Evolutionary conservation across 2,329 filamentous ascomycete genomes (phyloP), one percentile per base, ranked within the genome.

Genomic region (Proliferodiscus dingleyae): DNA sequence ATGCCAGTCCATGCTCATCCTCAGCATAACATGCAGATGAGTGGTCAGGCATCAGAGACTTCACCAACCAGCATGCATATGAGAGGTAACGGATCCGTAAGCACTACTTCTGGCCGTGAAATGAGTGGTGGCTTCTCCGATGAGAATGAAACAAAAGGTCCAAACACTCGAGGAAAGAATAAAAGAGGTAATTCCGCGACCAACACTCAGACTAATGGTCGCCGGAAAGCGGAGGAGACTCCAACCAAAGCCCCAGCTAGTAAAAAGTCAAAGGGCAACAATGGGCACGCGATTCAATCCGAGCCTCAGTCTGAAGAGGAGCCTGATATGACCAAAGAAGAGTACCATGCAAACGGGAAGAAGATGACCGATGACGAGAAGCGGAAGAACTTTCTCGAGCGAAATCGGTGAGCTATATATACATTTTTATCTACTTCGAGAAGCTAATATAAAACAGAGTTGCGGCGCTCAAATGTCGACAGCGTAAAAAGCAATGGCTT

Each of bases 311-410:
- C 68, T 52, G 39, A 43, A 50, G 34, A 66, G 16, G 64, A 70
- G 34, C 63, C 64, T 42, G 68, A 74, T 4, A 71, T 74, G 53
- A 77, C 73, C 37, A 75, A 79, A 40, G 73, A 78, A 5, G 75
- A 79, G 32, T 73, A 77, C 4, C 77, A 79, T 38, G 71, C 74
- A 32, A 80, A 84, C 58, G 71, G 73, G 33, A 85, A 82, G 66
- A 96, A 95, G 73, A 95, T 96, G 89, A 96, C 90, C 0, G 93
- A 97, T 46, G 93, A 97, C 62, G 93, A 98, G 71, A 98, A 98
- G 73, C 80, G 93, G 33, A 95, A 94, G 71, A 98, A 97, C 65
- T 98, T 98, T 67, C 73, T 98, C 2, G 93, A 98, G 64, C 78
- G 93, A 22, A 98, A 98, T 66, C 83, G 91, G 91, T 95, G 80